Base-by-base conservation (phyloP, 805 yeast genomes). In the Teunomyces panamensis region DNA sequence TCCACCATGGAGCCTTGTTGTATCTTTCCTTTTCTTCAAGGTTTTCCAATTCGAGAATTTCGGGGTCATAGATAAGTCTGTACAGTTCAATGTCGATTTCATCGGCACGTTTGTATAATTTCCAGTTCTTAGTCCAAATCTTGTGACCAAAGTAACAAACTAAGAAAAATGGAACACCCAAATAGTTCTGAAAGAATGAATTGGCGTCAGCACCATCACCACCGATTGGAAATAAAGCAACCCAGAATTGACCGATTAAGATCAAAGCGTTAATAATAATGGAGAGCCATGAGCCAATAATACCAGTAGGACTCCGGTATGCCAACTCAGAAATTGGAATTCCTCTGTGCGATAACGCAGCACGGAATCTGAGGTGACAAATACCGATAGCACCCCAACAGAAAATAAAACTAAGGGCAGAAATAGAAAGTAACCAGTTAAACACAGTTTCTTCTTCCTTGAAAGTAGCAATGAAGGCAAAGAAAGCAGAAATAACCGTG, bases 361-460 rank as follows among this genome's bases (percentile, higher is more conserved):
- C 66, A 43, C 67, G 50, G 62, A 64, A 63, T 42, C 67, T 53
- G 46, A 63, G 50, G 48, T 63, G 67, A 39, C 66, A 62, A 37
- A 60, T 42, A 39, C 62, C 56, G 36, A 63, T 62, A 27, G 58
- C 48, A 10, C 60, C 52, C 67, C 67, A 63, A 37, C 54, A 51
- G 33, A 62, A 55, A 43, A 63, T 56, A 47, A 63, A 62, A 36
- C 59, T 51, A 35, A 63, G 53, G 9, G 65, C 67, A 39, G 61
- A 62, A 45, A 63, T 60, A 29, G 67, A 62, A 51, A 63, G 54
- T 42, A 63, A 49, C 67, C 67, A 63, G 48, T 53, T 59, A 54
- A 63, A 63, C 24, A 63, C 67, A 5, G 55, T 55, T 33, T 60
- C 67, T 42, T 63, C 59, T 14, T 58, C 48, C 16, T 80, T 67